Evolutionary conservation across 2,329 filamentous ascomycete species (phyloP).

Genomic region (Penicillium brasilianum): DNA sequence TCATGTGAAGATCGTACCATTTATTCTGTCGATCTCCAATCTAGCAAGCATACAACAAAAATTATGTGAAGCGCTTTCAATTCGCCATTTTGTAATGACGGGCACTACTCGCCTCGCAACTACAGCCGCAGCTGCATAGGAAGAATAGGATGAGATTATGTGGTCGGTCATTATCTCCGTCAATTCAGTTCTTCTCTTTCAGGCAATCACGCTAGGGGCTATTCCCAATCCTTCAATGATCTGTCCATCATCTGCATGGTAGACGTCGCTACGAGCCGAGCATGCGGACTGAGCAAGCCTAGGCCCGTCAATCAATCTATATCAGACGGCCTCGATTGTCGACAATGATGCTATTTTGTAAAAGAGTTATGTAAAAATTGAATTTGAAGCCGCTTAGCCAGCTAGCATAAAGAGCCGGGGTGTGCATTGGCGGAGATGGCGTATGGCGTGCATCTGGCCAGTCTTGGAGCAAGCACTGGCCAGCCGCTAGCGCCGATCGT

Average conservation of each 20-base stretch:
- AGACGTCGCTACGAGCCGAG: neutral
- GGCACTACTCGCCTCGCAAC: neutral
- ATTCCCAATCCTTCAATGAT: neutral
- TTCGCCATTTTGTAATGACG: neutral
- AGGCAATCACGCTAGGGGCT: neutral
- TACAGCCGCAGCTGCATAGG: neutral
- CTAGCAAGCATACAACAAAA: neutral
- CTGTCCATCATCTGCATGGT: neutral
- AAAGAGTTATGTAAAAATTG: slow-evolving; percentile 13
- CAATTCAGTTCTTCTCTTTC: no score
- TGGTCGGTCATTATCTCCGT: neutral
- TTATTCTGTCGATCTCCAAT: neutral
- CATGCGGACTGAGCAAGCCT: neutral
- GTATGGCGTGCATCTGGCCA: slow-evolving; percentile 4
- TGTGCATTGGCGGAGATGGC: neutral
- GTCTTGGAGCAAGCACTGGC: neutral
- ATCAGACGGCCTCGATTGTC: neutral
- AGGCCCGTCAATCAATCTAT: neutral
- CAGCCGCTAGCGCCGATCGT: slow-evolving; percentile 3
- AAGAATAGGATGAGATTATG: neutral
- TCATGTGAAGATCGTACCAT: neutral
- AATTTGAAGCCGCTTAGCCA: slow-evolving; percentile 1
- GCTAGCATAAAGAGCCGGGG: neutral
- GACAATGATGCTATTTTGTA: slow-evolving; percentile 1
- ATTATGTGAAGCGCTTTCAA: neutral